These are phyloP conservation scores for Auricularia sp. DNA, from an alignment of 768 basidiomycete species.

Conservation along the genomic window DNA sequence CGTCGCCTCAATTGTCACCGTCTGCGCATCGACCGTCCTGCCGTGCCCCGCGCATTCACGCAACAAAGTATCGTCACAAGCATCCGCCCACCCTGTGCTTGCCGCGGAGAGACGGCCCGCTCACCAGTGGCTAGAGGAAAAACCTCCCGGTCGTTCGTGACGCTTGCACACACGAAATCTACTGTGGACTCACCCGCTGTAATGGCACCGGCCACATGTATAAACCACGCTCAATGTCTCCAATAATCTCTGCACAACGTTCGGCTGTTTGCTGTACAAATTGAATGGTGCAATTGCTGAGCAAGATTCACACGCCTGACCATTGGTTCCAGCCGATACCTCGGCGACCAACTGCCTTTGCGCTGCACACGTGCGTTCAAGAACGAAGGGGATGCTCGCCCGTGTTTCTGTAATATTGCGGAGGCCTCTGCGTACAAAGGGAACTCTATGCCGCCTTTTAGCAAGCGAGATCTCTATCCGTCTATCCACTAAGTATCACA, in stretches of 20 bases:
- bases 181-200: background rate
- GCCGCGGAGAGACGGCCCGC: conserved; percentile 55
- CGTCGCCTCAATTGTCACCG: conserved; percentile 66
- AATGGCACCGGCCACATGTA: no score
- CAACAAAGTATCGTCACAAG: conserved; percentile 8
- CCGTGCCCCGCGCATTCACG: conserved; percentile 58
- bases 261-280: no score
- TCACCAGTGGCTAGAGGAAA: conserved; percentile 72
- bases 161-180: background rate
- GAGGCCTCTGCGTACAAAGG: background rate
- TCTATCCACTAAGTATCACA: background rate
- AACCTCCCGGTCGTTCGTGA: conserved; percentile 13
- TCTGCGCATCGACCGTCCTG: conserved; percentile 66
- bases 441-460: background rate
- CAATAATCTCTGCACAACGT: no score
- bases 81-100: conserved; percentile 12
- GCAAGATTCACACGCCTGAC: no score
- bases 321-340: background rate
- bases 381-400: no score
- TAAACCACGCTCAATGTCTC: no score
- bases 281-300: no score
- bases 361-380: no score
- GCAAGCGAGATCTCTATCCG: background rate
- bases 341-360: no score
- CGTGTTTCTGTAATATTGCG: no score